Evolutionary conservation across 78 protist species (phyloP), one percentile per base, ranked within the genome.

Genomic region (Salpingoeca rosetta): DNA sequence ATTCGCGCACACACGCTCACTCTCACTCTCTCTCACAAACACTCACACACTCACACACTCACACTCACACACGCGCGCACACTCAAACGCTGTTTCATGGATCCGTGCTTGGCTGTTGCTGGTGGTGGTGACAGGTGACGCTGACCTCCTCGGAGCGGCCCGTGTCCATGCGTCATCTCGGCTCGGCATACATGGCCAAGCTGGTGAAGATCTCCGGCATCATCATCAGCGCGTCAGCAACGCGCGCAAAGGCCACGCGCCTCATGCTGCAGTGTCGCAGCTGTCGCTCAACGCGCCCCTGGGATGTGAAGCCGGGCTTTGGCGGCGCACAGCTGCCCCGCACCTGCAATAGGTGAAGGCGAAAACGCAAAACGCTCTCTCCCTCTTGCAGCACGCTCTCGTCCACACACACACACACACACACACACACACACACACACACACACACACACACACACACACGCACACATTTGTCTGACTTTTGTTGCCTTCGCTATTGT

Each of bases 141-240:
- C 87, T 94, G 77, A 76, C 65, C 27, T 76, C 84, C 56, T 28
- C 78, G 39, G 77, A 42, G 26, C 35, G 84, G 22, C 89, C 94
- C 38, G 72, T 84, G 38, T 36, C 85, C 2, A 94, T 95, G 80
- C 92, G 98, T 44, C 56, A 83, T 3, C 82, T 92, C 76, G 36
- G 42, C 40, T 75, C 97, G 44, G 42, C 38, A 0, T 51, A 88
- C 57, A 92, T 96, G 31, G 36, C 96, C 36, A 80, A 57, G 42
- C 73, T 96, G 0, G 92, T 96, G n/a, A 45, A 40, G 28, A 84
- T 96, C 11, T 92, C 90, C 11, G 98, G 98, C 39, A 96, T 96
- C 83, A 92, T 96, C 38, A 88, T 95, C 74, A 77, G 89, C 12
- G 95, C 98, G 40, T 85, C 95, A 31, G 65, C 89, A 28, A 83